Evolutionary conservation across 805 yeast genomes (phyloP).

Genomic region (Blastobotrys parvus): DNA sequence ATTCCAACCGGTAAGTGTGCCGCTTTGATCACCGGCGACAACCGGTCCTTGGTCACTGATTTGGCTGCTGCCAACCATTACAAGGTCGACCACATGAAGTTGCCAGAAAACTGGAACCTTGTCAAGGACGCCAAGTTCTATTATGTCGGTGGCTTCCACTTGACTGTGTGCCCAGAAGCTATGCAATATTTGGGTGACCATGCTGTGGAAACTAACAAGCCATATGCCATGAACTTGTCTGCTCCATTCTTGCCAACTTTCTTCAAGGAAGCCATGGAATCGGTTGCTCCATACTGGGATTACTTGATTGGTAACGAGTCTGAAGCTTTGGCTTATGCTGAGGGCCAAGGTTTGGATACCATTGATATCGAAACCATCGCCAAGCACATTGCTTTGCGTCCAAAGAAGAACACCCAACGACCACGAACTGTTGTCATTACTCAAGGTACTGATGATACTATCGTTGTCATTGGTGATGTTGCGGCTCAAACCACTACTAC

Average conservation of each 20-base stretch:
- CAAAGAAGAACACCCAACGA: slow-evolving; percentile 59
- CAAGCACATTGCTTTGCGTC: slow-evolving; percentile 65
- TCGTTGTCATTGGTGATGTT: slow-evolving; percentile 55
- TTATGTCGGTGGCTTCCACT: slow-evolving; percentile 98
- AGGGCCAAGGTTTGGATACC: slow-evolving; percentile 60
- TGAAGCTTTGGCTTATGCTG: slow-evolving; percentile 92
- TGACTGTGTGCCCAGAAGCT: slow-evolving; percentile 96
- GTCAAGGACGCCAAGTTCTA: slow-evolving; percentile 74
- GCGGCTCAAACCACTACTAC: slow-evolving; percentile 35
- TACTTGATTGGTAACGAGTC: slow-evolving; percentile 91
- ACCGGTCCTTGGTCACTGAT: slow-evolving; percentile 93
- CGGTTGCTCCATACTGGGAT: slow-evolving; percentile 79
- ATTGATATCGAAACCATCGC: slow-evolving; percentile 71
- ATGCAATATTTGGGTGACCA: slow-evolving; percentile 84
- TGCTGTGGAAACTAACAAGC: slow-evolving; percentile 75
- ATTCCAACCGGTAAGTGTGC: slow-evolving; percentile 97
- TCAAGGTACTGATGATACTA: slow-evolving; percentile 89
- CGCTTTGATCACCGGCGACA: slow-evolving; percentile 76
- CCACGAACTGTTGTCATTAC: slow-evolving; percentile 89
- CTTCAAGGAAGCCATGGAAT: slow-evolving; percentile 84
- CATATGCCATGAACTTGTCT: slow-evolving; percentile 75
- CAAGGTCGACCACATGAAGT: slow-evolving; percentile 78
- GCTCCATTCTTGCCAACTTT: slow-evolving; percentile 97
- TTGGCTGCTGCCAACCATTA: slow-evolving; percentile 97
- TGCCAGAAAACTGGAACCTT: slow-evolving; percentile 80